phyloP scores from a whole-genome alignment of 176 grass and related monocot species.

The Luzula sylvatica region DNA sequence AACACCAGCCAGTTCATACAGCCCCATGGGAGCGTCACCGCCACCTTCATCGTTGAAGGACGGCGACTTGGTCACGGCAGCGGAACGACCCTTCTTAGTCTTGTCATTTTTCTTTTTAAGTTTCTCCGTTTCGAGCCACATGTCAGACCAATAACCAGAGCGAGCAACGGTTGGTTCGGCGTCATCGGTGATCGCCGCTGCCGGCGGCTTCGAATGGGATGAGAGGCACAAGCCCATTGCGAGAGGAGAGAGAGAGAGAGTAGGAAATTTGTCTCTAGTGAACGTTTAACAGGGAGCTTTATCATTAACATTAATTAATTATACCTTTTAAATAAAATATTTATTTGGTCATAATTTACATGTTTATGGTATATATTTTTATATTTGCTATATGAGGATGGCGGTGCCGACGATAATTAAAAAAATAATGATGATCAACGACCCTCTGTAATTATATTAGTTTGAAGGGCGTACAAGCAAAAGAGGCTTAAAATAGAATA shows the following conservation, averaged over 20 bases:
- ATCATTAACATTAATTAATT: no score
- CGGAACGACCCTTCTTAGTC: conserved; percentile 10
- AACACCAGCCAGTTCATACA: conserved; percentile 53
- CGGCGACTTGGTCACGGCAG: neutral
- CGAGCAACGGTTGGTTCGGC: conserved; percentile 1
- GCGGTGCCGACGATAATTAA: no score
- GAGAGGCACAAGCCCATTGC: conserved; percentile 76
- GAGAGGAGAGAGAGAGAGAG: conserved; percentile 18
- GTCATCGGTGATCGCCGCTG: neutral
- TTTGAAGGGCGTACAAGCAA: no score
- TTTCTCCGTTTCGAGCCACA: conserved; percentile 33
- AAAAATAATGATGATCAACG: no score
- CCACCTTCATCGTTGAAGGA: conserved; percentile 14
- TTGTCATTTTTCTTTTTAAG: conserved; percentile 22
- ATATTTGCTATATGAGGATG: no score
- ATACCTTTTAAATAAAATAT: no score
- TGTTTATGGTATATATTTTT: no score
- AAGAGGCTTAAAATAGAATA: no score
- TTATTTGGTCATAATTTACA: no score
- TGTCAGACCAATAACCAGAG: conserved; percentile 18
- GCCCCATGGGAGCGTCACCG: conserved; percentile 25
- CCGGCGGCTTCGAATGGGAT: conserved; percentile 18
- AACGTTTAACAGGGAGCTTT: no score
- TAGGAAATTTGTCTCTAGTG: neutral
- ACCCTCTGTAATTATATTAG: no score